Conservation (phyloP, 208 protist genomes). For the Leishmania aethiopica region DNA sequence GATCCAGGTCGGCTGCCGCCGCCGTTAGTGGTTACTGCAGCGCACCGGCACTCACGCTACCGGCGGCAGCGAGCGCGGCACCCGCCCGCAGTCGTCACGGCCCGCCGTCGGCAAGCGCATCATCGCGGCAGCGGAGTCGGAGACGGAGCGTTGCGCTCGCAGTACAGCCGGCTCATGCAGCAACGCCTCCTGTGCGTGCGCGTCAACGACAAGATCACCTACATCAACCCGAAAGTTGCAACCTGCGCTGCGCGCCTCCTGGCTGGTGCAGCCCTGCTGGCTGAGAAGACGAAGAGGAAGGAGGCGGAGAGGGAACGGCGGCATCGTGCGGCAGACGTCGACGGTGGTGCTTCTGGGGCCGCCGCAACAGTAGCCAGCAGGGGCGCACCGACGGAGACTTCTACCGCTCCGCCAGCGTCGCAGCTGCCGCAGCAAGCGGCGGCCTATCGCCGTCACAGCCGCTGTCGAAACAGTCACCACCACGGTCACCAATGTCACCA, state of each 20-base stretch:
- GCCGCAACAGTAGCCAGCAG: neutral
- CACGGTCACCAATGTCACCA: neutral
- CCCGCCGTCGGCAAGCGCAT: neutral
- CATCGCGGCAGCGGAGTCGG: neutral
- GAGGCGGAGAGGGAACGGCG: conserved; percentile 7
- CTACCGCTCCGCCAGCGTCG: neutral
- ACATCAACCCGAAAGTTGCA: conserved; percentile 39
- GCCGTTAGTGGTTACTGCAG: neutral
- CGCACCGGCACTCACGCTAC: neutral
- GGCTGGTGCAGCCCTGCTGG: conserved; percentile 33
- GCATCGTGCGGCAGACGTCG: neutral
- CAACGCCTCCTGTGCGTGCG: conserved; percentile 38
- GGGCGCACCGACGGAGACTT: neutral
- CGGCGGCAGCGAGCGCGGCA: conserved; percentile 2
- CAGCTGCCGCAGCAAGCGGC: neutral
- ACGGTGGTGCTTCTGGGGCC: neutral
- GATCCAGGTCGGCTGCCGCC: neutral
- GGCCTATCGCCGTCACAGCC: neutral
- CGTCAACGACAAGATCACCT: conserved; percentile 34
- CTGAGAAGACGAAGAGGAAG: conserved; percentile 18
- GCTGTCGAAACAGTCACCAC: neutral
- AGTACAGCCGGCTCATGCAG: conserved; percentile 30
- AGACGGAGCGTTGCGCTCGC: conserved; percentile 6
- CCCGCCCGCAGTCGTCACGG: neutral
- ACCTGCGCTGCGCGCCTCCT: conserved; percentile 36